Conservation (phyloP, 257 asterid genomes). For the Nicotiana tabacum region DNA sequence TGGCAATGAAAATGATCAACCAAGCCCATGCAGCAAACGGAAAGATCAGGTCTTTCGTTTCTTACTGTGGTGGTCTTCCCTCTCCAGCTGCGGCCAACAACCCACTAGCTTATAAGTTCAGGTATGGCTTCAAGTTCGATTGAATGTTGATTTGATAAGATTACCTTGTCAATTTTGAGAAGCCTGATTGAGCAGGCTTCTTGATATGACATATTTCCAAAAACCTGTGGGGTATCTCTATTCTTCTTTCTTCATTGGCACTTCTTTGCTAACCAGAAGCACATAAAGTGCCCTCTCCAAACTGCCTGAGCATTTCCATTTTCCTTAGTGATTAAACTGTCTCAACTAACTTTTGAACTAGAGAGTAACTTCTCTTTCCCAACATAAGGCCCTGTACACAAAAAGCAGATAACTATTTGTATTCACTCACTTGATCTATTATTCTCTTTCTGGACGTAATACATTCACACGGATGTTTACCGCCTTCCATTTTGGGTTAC, state of each 20-base stretch:
- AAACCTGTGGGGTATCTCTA: background rate
- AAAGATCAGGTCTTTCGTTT: constrained; percentile 76
- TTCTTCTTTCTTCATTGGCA: background rate
- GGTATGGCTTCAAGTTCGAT: constrained; percentile 36
- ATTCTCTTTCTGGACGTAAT: background rate
- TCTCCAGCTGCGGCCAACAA: constrained; percentile 95
- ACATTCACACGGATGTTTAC: background rate
- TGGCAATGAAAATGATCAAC: constrained; percentile 97
- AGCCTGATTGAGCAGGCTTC: background rate
- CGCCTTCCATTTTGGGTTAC: background rate
- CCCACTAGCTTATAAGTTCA: constrained; percentile 88
- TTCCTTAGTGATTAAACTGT: background rate
- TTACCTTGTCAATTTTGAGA: background rate
- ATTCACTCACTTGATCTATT: background rate
- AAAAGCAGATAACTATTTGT: background rate
- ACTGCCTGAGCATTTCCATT: background rate
- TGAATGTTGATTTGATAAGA: background rate
- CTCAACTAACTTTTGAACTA: background rate
- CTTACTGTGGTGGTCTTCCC: constrained; percentile 97
- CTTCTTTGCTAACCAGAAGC: background rate
- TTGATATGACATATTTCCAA: background rate
- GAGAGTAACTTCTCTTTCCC: background rate
- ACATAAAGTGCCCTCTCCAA: background rate
- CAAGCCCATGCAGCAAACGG: constrained; percentile 78
- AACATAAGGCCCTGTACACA: background rate